Evolutionary conservation across 2,329 filamentous ascomycete genomes (phyloP), one percentile per base, ranked within the genome.

Genomic region (Aureobasidium sp.): DNA sequence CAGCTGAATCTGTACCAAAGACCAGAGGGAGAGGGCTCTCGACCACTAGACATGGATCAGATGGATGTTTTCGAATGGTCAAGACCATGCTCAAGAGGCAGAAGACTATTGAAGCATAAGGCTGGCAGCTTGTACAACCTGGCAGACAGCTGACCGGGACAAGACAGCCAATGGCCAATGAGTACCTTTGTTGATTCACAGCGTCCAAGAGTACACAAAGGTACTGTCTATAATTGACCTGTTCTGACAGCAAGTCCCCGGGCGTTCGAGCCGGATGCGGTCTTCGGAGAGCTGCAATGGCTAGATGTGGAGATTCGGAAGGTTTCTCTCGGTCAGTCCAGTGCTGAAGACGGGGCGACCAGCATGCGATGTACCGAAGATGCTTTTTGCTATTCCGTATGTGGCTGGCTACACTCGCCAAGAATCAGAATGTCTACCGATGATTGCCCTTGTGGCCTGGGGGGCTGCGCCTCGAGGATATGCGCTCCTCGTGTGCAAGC

Each of bases 21-120:
- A 14, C 36, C 20, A 37, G 20, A 9, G 20, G 14, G n/a, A 34
- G 20, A 11, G 39, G 34, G 34, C 22, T 52, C 34, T 37, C 49
- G 5, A 27, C 4, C 34, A 39, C 22, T 5, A 5, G 37, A 15
- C 15, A 14, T 15, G 22, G 22, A 11, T 9, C 7, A 17, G 34
- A 12, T 55, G 51, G 15, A 25, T 14, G 22, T 25, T n/a, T 42
- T 9, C 37, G 9, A n/a, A 55, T 31, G 37, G 36, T 29, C 51
- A 55, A 55, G 51, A 55, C 37, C 22, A 20, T 31, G 17, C n/a
- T 15, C 15, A 31, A 31, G 22, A 55, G 37, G 15, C 51, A 55
- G 22, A 55, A 55, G 51, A 55, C 51, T 55, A 55, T 55, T 15
- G 51, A 55, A 55, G 51, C 51, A 55, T 55, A 55, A 20, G 22